Percentiles rank a stretch among this genome's conserved stretches.
Evolutionary conservation across 208 protist genomes (phyloP).

Genomic region (Vickermania ingenoplastis): DNA sequence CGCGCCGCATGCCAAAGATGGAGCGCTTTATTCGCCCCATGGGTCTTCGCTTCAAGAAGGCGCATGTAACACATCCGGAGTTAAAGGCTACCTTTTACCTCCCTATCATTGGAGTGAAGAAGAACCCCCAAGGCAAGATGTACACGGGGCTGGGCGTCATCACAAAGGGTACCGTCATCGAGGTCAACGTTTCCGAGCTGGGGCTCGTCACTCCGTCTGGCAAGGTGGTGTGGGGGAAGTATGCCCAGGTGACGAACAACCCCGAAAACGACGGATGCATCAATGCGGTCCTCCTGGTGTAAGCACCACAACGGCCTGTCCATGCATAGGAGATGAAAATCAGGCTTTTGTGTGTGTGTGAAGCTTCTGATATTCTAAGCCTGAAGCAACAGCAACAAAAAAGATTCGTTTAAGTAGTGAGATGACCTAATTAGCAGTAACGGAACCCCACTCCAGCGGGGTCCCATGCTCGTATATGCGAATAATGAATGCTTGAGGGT

Average conservation of each 20-base stretch:
- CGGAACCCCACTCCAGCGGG: too few species aligned
- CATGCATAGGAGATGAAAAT: neutral
- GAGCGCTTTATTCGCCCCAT: conserved; percentile 99
- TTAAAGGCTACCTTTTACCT: conserved; percentile 99
- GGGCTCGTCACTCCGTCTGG: conserved; percentile 99
- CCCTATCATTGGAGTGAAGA: conserved; percentile 99
- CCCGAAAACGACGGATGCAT: conserved; percentile 99
- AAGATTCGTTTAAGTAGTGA: too few species aligned
- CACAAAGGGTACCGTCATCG: conserved; percentile 99
- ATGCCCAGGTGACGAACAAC: conserved; percentile 99
- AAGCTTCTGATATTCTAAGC: too few species aligned
- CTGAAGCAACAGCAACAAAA: too few species aligned
- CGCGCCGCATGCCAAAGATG: conserved; percentile 99
- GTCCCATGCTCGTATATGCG: too few species aligned
- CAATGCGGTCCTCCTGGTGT: conserved; percentile 99
- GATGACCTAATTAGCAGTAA: too few species aligned
- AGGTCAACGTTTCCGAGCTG: conserved; percentile 99
- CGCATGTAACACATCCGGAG: conserved; percentile 99
- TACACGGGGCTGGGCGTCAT: conserved; percentile 99
- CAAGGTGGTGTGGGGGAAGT: conserved; percentile 99
- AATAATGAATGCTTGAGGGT: too few species aligned
- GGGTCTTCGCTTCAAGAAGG: conserved; percentile 98
- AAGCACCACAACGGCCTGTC: too few species aligned
- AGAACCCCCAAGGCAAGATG: conserved; percentile 98
- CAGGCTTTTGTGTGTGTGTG: neutral